phyloP scores from a whole-genome alignment of 2,329 filamentous ascomycete genomes.

The Alternaria arborescens region DNA sequence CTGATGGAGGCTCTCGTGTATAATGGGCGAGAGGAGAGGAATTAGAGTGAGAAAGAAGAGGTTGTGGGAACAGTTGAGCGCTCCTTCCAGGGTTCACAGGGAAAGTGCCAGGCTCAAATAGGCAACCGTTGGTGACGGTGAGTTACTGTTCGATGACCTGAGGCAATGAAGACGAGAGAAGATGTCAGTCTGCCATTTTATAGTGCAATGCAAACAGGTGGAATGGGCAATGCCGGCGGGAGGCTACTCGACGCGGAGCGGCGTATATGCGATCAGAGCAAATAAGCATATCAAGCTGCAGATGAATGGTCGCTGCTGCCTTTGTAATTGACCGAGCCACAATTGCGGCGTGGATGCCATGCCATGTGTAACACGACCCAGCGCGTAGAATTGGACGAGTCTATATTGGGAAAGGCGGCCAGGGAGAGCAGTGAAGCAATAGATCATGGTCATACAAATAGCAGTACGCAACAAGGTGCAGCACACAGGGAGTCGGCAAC shows the following conservation, averaged over 20 bases:
- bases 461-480: too few relatives aligned
- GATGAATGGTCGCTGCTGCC: constrained; percentile 12
- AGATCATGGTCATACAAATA: neutral
- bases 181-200: constrained; percentile 16
- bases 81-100: constrained; percentile 3
- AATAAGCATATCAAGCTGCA: constrained; percentile 12
- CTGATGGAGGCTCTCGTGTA: neutral
- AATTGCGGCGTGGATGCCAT: constrained; percentile 15
- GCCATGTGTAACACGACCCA: neutral
- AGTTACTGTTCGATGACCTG: constrained; percentile 12
- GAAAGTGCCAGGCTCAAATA: constrained; percentile 1
- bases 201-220: constrained; percentile 24
- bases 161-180: constrained; percentile 13
- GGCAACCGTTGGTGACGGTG: constrained; percentile 22
- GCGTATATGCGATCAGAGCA: constrained; percentile 22
- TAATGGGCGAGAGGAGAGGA: neutral
- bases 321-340: constrained; percentile 10
- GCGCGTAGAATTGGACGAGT: constrained; percentile 3
- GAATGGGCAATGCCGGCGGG: constrained; percentile 21
- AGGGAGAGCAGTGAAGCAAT: neutral
- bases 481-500: neutral
- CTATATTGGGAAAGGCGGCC: neutral
- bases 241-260: constrained; percentile 18
- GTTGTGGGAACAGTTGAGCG: constrained; percentile 3
- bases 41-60: neutral